These are phyloP conservation scores for Astrothelium subdiscretum DNA, from an alignment of 495 filamentous ascomycete genomes.

Conservation along the genomic window DNA sequence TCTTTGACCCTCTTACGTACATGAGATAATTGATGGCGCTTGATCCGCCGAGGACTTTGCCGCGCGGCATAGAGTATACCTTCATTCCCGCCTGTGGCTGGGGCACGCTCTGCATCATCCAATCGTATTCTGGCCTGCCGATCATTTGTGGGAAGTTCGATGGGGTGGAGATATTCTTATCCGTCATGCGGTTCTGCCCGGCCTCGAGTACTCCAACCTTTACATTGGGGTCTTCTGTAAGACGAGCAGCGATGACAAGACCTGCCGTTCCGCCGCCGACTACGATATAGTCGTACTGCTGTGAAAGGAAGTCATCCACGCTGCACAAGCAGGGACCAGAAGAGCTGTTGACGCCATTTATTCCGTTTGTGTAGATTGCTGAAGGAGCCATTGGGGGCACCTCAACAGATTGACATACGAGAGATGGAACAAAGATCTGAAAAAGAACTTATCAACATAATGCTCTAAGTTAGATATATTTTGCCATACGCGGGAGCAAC, in stretches of 20 bases:
- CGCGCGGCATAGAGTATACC: constrained; percentile 19
- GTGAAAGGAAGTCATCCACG: constrained; percentile 10
- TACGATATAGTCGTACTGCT: constrained; percentile 17
- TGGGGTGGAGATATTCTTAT: constrained; percentile 16
- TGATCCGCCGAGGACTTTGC: constrained; percentile 34
- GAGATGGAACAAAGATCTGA: background rate
- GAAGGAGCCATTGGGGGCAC: background rate
- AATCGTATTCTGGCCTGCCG: constrained; percentile 17
- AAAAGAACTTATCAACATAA: background rate
- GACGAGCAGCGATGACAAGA: constrained; percentile 15
- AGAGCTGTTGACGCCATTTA: constrained; percentile 11
- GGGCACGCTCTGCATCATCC: constrained; percentile 10
- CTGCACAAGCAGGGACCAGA: constrained; percentile 11
- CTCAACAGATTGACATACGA: background rate
- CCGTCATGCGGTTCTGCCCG: constrained; percentile 16
- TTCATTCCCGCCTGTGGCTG: constrained; percentile 9
- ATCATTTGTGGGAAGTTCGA: constrained; percentile 14
- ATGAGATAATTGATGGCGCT: constrained; percentile 26
- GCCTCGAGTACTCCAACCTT: constrained; percentile 19
- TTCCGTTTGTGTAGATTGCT: background rate
- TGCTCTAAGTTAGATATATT: background rate
- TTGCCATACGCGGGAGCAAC: background rate
- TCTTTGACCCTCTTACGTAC: constrained; percentile 15
- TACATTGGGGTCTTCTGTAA: constrained; percentile 18
- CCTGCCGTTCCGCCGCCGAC: constrained; percentile 21